Evolutionary conservation across 371 early-diverging fungal species (phyloP), one percentile per base, ranked within the genome.

Genomic region (Neoconidiobolus thromboides): DNA sequence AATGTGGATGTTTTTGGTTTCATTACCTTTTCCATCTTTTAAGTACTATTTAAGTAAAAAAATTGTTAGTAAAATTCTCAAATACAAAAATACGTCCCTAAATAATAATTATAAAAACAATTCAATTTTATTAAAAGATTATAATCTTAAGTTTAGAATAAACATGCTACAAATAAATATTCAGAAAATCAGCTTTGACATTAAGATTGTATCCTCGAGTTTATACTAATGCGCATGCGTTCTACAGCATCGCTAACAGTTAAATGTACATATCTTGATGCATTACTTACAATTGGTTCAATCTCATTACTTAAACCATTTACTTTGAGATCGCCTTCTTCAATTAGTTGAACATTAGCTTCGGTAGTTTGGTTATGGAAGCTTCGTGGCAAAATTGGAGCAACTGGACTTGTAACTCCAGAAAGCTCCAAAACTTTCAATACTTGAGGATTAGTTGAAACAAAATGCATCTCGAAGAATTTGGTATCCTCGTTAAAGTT

Each of bases 321-420:
- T n/a, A 43, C 41, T 40, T 46, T 3, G 26, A 47, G 43, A 44
- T 12, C 50, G 3, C 60, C 58, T 14, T 64, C 60, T 40, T 64
- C 40, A 46, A 65, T 12, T 5, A 3, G 5, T 12, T 49, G 26
- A 14, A 26, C 49, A 3, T 26, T 26, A 26, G 26, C 26, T 26
- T 26, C 26, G 26, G 26, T 26, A 26, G 5, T 26, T 14, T 12
- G 39, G 12, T 51, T 49, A 36, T 69, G 62, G 14, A 66, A 60
- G 50, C 64, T 63, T 36, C 60, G 53, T n/a, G 63, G 59, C 3
- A 67, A 62, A 43, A 67, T 65, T 1, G 68, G 67, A 1, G 37
- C 58, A 4, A 70, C 58, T 0, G 75, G 70, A 3, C 73, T 71
- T 0, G 71, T 69, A 58, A 70, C 68, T 1, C 70, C 66, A 0